phyloP scores from a whole-genome alignment of 345 rosid species.

The Hirschfeldia incana region DNA sequence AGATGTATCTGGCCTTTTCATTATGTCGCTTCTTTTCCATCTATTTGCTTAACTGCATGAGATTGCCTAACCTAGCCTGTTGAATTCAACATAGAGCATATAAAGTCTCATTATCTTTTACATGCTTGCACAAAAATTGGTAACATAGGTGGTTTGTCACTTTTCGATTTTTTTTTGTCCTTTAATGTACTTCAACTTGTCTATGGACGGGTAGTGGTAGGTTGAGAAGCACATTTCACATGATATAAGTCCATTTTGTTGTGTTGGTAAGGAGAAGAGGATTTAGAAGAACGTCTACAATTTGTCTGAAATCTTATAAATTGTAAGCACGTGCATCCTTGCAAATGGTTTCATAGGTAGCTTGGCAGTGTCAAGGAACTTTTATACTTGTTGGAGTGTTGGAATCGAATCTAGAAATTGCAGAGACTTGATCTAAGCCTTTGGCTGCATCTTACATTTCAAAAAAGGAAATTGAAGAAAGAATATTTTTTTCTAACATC shows the following conservation, averaged over 20 bases:
- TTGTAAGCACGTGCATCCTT: neutral
- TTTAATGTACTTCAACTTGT: neutral
- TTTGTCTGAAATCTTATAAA: slow-evolving; percentile 7
- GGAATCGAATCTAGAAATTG: slow-evolving; percentile 8
- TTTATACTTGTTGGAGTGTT: slow-evolving; percentile 9
- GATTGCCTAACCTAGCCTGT: slow-evolving; percentile 10
- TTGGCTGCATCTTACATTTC: slow-evolving; percentile 14
- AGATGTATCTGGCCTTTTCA: neutral
- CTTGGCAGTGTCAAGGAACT: neutral
- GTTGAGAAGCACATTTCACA: slow-evolving; percentile 18
- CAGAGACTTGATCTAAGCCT: neutral
- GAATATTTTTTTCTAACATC: neutral
- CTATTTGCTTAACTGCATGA: slow-evolving; percentile 13
- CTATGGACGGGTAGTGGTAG: slow-evolving; percentile 12
- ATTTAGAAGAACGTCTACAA: slow-evolving; percentile 1
- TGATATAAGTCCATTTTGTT: neutral
- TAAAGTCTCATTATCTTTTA: slow-evolving; percentile 18
- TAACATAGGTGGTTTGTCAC: slow-evolving; percentile 20
- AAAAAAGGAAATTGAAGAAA: neutral
- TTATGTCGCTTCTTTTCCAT: slow-evolving; percentile 6
- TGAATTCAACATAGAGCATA: slow-evolving; percentile 15
- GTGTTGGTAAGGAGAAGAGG: slow-evolving; percentile 1
- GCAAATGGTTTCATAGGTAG: neutral
- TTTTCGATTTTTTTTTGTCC: neutral
- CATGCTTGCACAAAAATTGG: neutral